Evolutionary conservation across 768 basidiomycete species (phyloP), one percentile per base, ranked within the genome.

Genomic region (Cytidiella melzeri): DNA sequence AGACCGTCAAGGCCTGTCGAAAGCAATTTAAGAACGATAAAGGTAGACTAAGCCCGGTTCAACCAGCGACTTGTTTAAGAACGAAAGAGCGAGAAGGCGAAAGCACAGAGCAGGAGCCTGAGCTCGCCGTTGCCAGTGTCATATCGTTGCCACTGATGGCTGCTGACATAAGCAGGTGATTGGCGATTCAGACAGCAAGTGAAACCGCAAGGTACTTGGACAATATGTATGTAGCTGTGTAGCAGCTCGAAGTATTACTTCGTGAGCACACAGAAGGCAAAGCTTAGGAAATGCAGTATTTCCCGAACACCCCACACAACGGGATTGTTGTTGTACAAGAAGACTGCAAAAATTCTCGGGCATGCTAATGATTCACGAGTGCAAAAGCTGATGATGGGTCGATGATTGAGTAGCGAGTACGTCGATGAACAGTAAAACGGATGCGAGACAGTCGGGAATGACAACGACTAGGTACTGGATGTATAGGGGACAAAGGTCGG

Each of bases 91-190:
- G 30, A 36, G 15, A 20, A 25, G 27, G 47, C 15, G 23, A 24
- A 30, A 43, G 38, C 20, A 38, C 41, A 53, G 27, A 48, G 36
- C 45, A 41, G 36, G 41, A 43, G 42, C 46, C 25, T 45, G 47
- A 48, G 19, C n/a, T n/a, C 18, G 23, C 25, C 45, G 38, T 37
- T 47, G 28, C 51, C 34, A 27, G 45, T 41, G 45, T n/a, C n/a
- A n/a, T n/a, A n/a, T 34, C 30, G 38, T 41, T 45, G 45, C 42
- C 41, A 34, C 25, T 47, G 50, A 15, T 15, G 25, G 53, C 28
- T 30, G 48, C 48, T 54, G 53, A 47, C 43, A 45, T 49, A 51
- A 54, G 48, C 53, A 34, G 30, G 30, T 34, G n/a, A 21, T 25
- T 43, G 3, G 42, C n/a, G 23, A 4, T 25, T 15, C n/a, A n/a